phyloP scores from a whole-genome alignment of 345 rosid genomes.

The Xanthoceras sorbifolium region DNA sequence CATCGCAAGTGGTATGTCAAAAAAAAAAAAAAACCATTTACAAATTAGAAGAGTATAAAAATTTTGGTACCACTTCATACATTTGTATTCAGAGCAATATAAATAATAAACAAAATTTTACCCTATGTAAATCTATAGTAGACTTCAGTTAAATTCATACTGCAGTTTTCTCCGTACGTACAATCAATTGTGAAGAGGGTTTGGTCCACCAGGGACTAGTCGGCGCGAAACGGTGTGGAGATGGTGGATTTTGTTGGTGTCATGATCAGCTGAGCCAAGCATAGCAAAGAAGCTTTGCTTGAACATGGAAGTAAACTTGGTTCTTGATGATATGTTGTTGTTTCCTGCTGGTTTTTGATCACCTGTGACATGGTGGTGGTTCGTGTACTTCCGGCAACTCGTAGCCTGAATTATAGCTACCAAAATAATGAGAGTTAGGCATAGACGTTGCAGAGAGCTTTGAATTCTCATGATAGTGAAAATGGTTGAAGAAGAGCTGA shows the following conservation, averaged over 20 bases:
- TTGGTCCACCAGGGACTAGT: constrained; percentile 44
- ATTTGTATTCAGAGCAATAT: no score
- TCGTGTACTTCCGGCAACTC: constrained; percentile 25
- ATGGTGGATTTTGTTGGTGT: not conserved
- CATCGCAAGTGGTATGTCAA: no score
- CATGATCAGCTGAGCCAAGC: constrained; percentile 14
- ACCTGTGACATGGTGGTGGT: not conserved
- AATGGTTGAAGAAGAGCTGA: not conserved
- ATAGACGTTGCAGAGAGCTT: constrained; percentile 1
- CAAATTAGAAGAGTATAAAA: no score
- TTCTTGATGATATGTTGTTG: constrained; percentile 13
- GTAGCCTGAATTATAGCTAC: constrained; percentile 24
- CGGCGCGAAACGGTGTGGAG: constrained; percentile 36
- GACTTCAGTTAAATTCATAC: no score
- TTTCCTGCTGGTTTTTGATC: not conserved
- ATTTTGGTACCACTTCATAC: no score
- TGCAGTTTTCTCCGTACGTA: not conserved
- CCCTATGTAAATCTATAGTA: no score
- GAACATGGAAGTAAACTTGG: constrained; percentile 30
- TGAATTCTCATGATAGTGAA: constrained; percentile 25
- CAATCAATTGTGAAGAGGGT: constrained; percentile 50
- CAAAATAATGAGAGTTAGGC: constrained; percentile 22
- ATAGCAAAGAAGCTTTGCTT: constrained; percentile 25
- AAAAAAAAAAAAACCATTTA: no score
- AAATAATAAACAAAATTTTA: no score